Conservation (phyloP, 163 green algal species). For the Trebouxia gelatinosa region DNA sequence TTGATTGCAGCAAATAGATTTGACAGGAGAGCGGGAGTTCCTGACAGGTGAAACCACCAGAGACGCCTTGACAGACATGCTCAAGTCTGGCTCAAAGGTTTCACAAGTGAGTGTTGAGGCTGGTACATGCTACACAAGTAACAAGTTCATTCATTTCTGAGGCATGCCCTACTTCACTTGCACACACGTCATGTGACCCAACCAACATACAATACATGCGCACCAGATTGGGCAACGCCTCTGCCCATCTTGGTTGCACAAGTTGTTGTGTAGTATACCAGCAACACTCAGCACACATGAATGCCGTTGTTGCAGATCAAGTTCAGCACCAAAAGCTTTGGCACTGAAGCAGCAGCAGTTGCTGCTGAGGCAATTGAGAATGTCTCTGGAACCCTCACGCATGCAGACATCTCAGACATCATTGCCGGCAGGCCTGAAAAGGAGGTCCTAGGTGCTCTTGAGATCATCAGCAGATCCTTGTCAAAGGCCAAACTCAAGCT, state of each 20-base stretch:
- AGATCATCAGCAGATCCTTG: slow-evolving; percentile 64
- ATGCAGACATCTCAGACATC: slow-evolving; percentile 93
- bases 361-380: slow-evolving; percentile 74
- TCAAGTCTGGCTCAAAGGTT: slow-evolving; percentile 58
- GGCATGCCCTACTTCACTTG: not conserved
- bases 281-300: not conserved
- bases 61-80: slow-evolving; percentile 68
- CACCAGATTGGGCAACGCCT: no score
- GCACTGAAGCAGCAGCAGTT: slow-evolving; percentile 77
- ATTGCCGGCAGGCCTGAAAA: slow-evolving; percentile 84
- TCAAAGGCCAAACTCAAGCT: slow-evolving; percentile 16
- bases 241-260: not conserved
- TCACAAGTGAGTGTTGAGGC: slow-evolving; percentile 48
- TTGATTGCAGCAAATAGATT: slow-evolving; percentile 61
- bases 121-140: not conserved
- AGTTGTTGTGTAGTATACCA: not conserved
- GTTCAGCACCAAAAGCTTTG: slow-evolving; percentile 94
- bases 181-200: no score
- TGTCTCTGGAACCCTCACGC: slow-evolving; percentile 54
- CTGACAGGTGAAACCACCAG: slow-evolving; percentile 73
- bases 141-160: not conserved
- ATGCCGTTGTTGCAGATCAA: slow-evolving; percentile 64
- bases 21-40: slow-evolving; percentile 82
- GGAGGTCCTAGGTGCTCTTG: slow-evolving; percentile 83
- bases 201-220: no score